Evolutionary conservation across 2,329 filamentous ascomycete species (phyloP), one percentile per base, ranked within the genome.

Genomic region (Escovopsis weberi): DNA sequence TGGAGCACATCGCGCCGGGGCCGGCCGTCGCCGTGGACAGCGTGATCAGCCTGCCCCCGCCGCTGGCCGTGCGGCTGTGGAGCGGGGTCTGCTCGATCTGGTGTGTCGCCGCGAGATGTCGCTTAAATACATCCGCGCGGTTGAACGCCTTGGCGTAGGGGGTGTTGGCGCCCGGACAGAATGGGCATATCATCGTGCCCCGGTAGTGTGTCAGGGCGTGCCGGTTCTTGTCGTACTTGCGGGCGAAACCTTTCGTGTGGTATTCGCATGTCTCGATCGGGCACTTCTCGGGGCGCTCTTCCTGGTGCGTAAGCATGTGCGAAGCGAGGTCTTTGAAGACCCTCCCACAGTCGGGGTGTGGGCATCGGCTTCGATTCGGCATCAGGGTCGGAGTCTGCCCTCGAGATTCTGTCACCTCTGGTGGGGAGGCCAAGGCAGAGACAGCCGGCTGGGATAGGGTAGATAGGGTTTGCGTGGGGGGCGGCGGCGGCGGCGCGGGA

Each of bases 161-260:
- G 3, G 85, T 88, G 6, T 88, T 87, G 18, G 81, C 82, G 4
- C 87, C 86, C 0, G 88, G 86, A 52, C 91, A 96, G 62, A 96
- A 96, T 5, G 88, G 88, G 55, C 91, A 98, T 7, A 94, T 83
- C 87, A 96, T 95, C 12, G 86, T 95, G 8, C 89, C 89, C 61
- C 94, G 94, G 69, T 96, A 98, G 58, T 96, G 91, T 3, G 89
- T 96, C 49, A 96, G 65, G 2, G 89, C 94, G 59, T 98, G 91
- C 11, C 91, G 72, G 61, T 96, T 96, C 70, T 95, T 95, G 66
- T 96, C 91, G 59, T 96, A 98, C 62, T 96, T 96, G 47, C 89
- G 75, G 3, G 89, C 89, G 56, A 96, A 96, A 0, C 89, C 89
- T 61, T 95, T 96, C 52, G 75, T 73, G 62, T 95, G 84, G 59